Conservation (phyloP, 2,329 filamentous ascomycete species). For the Chaetothyriales sp. region DNA sequence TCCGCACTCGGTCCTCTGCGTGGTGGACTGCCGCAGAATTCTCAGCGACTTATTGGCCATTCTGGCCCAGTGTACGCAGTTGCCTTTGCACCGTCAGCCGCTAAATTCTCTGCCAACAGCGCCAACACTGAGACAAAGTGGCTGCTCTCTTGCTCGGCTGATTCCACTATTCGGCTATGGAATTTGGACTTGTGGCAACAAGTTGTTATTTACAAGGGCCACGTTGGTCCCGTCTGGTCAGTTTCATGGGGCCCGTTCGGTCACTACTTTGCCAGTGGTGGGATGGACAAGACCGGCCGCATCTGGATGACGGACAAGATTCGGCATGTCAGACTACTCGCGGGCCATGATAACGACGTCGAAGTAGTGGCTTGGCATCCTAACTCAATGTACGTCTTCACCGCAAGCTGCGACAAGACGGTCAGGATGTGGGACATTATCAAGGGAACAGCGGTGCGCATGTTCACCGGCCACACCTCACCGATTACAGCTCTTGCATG, state of each 20-base stretch:
- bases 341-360: constrained; percentile 87
- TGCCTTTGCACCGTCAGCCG: constrained; percentile 65
- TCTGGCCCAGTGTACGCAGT: constrained; percentile 79
- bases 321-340: constrained; percentile 72
- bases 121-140: constrained; percentile 51
- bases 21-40: constrained; percentile 53
- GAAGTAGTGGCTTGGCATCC: constrained; percentile 88
- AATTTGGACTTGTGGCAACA: constrained; percentile 85
- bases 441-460: constrained; percentile 71
- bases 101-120: constrained; percentile 33
- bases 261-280: constrained; percentile 82
- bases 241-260: constrained; percentile 83
- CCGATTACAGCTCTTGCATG: constrained; percentile 76
- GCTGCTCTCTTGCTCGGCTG: constrained; percentile 73
- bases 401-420: constrained; percentile 80
- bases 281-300: constrained; percentile 78
- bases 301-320: constrained; percentile 91
- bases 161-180: constrained; percentile 84
- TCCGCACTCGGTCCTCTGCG: constrained; percentile 60
- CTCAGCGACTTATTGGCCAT: constrained; percentile 69
- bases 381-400: constrained; percentile 87
- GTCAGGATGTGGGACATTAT: constrained; percentile 96
- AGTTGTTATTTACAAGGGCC: constrained; percentile 84
- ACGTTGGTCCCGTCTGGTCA: constrained; percentile 79
- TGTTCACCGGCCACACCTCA: constrained; percentile 84